Evolutionary conservation across 306 rosid species (phyloP).

Genomic region (Dalbergia cochinchinensis): DNA sequence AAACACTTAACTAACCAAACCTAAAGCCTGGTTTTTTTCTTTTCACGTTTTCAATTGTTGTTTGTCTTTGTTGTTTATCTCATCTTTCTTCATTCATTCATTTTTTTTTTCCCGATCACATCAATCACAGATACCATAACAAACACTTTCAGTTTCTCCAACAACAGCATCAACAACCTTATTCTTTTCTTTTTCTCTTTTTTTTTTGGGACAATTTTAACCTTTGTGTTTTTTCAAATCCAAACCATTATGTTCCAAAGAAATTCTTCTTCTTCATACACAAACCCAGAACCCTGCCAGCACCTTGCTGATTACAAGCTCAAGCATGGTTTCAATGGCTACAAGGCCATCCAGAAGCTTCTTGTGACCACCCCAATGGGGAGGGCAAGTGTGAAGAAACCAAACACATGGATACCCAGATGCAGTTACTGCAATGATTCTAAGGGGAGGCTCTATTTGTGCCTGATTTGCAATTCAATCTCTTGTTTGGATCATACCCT

Average conservation of each 20-base stretch:
- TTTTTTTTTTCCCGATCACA: conserved; percentile 24
- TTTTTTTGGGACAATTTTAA: conserved; percentile 27
- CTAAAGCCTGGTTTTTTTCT: conserved; percentile 10
- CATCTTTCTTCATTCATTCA: conserved; percentile 33
- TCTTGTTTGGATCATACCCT: conserved; percentile 72
- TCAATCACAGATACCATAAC: conserved; percentile 23
- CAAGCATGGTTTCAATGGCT: conserved; percentile 72
- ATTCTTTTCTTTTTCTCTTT: conserved; percentile 21
- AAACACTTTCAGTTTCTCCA: conserved; percentile 37
- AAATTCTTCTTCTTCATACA: conserved; percentile 66
- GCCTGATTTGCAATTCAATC: conserved; percentile 80
- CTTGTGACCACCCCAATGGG: conserved; percentile 74
- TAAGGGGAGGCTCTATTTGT: conserved; percentile 71
- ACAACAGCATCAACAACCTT: background rate
- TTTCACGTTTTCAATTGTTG: conserved; percentile 20
- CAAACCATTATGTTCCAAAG: conserved; percentile 56
- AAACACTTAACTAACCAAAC: conserved; percentile 37
- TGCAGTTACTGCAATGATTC: conserved; percentile 75
- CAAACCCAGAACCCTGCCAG: conserved; percentile 78
- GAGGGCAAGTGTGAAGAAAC: conserved; percentile 63
- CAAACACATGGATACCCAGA: conserved; percentile 62
- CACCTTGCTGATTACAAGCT: conserved; percentile 88
- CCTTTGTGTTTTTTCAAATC: conserved; percentile 21
- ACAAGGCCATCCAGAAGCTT: conserved; percentile 71
- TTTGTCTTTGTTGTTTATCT: background rate